Base-by-base conservation (phyloP, 2,329 filamentous ascomycete species). In the Cercospora brassicicola region DNA sequence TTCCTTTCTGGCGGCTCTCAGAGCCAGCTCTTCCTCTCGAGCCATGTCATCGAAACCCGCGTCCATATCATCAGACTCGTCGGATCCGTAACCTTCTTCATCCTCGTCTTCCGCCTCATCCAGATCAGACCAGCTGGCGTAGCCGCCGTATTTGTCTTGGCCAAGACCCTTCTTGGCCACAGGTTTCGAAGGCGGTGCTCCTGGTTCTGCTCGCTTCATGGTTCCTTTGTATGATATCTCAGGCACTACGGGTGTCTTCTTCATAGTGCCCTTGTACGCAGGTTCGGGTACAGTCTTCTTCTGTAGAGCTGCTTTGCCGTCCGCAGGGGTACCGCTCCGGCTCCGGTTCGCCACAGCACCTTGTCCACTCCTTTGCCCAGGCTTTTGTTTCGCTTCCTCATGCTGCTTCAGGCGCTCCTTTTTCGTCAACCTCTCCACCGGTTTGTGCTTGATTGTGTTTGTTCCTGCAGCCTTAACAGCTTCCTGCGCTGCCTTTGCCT, bases 51-150 rank as follows among this genome's bases (percentile, higher is more conserved):
- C 89, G 53, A 91, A 78, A 26, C 90, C 91, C 3, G 89, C 82
- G 69, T 93, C 90, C 62, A 93, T 91, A 67, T 89, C 89, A 18
- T 70, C 70, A 8, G 70, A 72, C 42, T 90, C 78, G 36, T 90
- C 90, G 2, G 90, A 91, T 78, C 93, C 91, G 90, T 93, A 93
- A 73, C 92, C 91, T 5, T 90, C 91, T 5, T 78, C 87, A 6
- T 20, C 55, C 64, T 90, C 90, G 33, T 90, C 88, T 2, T 82
- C 83, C 28, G 83, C 82, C 30, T 79, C 71, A 67, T 76, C 73
- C 70, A 78, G 70, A 74, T 76, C 78, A 59, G 74, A 80, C 78
- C 74, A 81, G 68, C 70, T 76, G 36, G 72, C 81, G 71, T 81
- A 83, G 45, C 80, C 71, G 48, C 79, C 78, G 65, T 81, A 77